phyloP scores from a whole-genome alignment of 768 basidiomycete genomes.

The Lentinula guzmanii region DNA sequence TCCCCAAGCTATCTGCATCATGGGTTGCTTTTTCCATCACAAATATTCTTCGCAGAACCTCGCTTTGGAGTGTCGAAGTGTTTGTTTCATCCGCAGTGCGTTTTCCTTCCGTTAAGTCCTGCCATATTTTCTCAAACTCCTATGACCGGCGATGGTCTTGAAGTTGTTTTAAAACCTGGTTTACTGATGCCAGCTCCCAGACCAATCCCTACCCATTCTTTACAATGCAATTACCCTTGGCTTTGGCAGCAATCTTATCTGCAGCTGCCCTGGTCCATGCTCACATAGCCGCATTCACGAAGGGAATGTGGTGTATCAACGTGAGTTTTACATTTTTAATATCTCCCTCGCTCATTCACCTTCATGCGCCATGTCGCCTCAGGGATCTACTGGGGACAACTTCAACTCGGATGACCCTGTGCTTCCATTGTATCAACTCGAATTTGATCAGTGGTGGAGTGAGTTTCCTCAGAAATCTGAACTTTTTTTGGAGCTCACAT shows the following conservation, averaged over 20 bases:
- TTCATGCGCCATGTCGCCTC: background rate
- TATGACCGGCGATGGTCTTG: background rate
- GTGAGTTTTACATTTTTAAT: background rate
- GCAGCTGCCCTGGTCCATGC: conserved; percentile 4
- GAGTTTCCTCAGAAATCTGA: background rate
- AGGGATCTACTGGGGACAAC: conserved; percentile 5
- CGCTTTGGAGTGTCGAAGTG: background rate
- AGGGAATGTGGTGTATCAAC: conserved; percentile 11
- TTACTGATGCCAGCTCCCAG: background rate
- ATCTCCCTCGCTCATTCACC: background rate
- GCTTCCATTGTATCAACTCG: conserved; percentile 4
- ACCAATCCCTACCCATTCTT: background rate
- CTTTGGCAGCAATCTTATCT: background rate
- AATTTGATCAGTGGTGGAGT: conserved; percentile 7
- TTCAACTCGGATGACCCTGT: conserved; percentile 3
- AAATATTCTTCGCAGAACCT: background rate
- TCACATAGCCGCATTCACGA: conserved; percentile 12
- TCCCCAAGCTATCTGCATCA: background rate
- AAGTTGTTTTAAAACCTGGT: background rate
- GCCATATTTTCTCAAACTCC: background rate
- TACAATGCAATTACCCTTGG: background rate
- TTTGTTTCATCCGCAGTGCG: background rate
- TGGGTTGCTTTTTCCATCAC: background rate
- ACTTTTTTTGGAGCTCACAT: background rate
- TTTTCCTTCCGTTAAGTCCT: background rate